A percentile compares a stretch with the other conserved stretches of the same genome.
Conservation (phyloP, 345 rosid species). For the Triadica sebifera region DNA sequence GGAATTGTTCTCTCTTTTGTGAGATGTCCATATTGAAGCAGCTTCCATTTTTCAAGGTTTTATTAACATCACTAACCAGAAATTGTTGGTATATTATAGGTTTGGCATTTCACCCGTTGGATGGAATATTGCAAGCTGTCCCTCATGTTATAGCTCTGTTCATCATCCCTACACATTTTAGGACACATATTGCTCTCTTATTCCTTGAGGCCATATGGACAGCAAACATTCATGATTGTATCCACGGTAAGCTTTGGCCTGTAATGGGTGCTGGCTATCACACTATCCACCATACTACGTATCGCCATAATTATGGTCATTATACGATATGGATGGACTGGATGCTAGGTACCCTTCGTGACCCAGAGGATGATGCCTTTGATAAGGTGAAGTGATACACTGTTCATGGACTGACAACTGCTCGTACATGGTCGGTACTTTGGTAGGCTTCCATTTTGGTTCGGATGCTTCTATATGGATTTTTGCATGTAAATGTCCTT, state of each 20-base stretch:
- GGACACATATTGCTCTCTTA: slow-evolving; percentile 64
- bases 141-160: slow-evolving; percentile 80
- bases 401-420: background rate
- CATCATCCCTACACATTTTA: slow-evolving; percentile 76
- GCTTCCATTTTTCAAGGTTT: background rate
- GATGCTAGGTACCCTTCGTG: slow-evolving; percentile 85
- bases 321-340: slow-evolving; percentile 98
- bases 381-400: slow-evolving; percentile 12
- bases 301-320: slow-evolving; percentile 94
- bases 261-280: slow-evolving; percentile 98
- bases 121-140: slow-evolving; percentile 86
- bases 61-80: background rate
- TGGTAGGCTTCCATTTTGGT: slow-evolving; percentile 2
- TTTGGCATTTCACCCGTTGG: slow-evolving; percentile 86
- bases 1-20: background rate
- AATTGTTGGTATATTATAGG: slow-evolving; percentile 21
- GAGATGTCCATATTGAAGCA: background rate
- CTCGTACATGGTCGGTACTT: background rate
- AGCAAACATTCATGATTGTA: slow-evolving; percentile 90
- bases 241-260: slow-evolving; percentile 79
- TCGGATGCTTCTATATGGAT: background rate
- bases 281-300: slow-evolving; percentile 92
- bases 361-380: slow-evolving; percentile 53
- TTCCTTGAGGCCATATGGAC: slow-evolving; percentile 90
- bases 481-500: slow-evolving; percentile 14